Evolutionary conservation across 768 basidiomycete species (phyloP).

Genomic region (Fomitopsis serialis): DNA sequence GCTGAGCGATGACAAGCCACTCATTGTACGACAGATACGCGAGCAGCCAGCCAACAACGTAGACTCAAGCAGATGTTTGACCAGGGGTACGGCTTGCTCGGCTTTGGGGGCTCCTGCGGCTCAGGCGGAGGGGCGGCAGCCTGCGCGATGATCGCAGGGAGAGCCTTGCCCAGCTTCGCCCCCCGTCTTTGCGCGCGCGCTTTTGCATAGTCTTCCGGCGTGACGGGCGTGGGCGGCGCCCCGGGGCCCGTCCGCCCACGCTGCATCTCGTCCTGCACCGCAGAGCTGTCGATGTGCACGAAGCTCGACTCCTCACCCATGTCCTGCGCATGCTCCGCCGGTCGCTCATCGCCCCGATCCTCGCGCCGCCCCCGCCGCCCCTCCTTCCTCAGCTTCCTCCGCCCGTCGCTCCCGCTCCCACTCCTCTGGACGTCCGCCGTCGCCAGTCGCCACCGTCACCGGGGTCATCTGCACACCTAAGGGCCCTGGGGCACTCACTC

Average conservation of each 20-base stretch:
- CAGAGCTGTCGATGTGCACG: slow-evolving; percentile 13
- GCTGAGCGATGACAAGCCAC: slow-evolving; percentile 52
- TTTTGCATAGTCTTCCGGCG: slow-evolving; percentile 34
- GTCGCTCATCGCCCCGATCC: neutral
- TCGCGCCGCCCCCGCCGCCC: neutral
- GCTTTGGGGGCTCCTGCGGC: neutral
- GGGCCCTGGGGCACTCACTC: too few species aligned
- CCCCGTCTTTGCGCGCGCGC: slow-evolving; percentile 38
- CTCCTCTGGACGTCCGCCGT: neutral
- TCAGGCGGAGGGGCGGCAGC: neutral
- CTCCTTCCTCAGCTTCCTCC: slow-evolving; percentile 4
- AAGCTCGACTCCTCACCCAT: slow-evolving; percentile 10
- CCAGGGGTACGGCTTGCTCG: slow-evolving; percentile 40
- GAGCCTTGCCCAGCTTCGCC: slow-evolving; percentile 33
- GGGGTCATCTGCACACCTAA: neutral
- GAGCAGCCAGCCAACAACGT: slow-evolving; percentile 52
- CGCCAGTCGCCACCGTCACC: neutral
- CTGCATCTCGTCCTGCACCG: neutral
- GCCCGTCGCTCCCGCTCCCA: neutral
- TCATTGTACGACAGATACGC: slow-evolving; percentile 64
- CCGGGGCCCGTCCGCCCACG: neutral
- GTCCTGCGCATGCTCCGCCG: neutral
- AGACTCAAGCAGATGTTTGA: slow-evolving; percentile 48
- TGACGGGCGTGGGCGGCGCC: slow-evolving; percentile 17
- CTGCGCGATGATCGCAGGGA: slow-evolving; percentile 25